Evolutionary conservation across 208 protist species (phyloP).

Genomic region (Wallacemonas sp.): DNA sequence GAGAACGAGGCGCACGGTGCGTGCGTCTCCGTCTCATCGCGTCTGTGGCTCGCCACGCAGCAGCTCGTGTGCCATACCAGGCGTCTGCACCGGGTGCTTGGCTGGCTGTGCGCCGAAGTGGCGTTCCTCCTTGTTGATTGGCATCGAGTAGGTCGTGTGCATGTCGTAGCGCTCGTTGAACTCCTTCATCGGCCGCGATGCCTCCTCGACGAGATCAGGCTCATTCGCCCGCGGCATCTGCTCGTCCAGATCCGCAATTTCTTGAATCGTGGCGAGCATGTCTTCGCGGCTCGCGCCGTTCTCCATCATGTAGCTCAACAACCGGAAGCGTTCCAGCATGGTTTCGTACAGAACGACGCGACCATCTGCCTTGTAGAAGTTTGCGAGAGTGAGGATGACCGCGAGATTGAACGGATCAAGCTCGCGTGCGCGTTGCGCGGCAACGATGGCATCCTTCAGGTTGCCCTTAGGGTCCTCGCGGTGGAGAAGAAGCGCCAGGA

Average conservation of each 20-base stretch:
- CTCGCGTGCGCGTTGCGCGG: constrained; percentile 56
- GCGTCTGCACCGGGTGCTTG: neutral
- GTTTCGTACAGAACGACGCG: constrained; percentile 43
- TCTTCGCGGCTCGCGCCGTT: constrained; percentile 50
- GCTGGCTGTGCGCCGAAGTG: constrained; percentile 25
- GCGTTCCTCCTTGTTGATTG: constrained; percentile 56
- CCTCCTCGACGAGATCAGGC: constrained; percentile 20
- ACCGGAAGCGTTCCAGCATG: constrained; percentile 80
- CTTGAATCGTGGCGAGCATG: constrained; percentile 41
- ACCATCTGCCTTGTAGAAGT: constrained; percentile 67
- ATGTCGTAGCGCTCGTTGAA: constrained; percentile 51
- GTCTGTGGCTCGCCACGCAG: neutral
- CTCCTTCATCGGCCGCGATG: constrained; percentile 22
- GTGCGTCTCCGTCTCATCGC: neutral
- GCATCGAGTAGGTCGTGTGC: constrained; percentile 62
- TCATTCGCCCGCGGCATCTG: constrained; percentile 25
- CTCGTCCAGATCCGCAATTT: constrained; percentile 49
- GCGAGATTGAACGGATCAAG: constrained; percentile 56
- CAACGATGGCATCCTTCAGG: constrained; percentile 55
- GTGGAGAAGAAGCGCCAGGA: constrained; percentile 60
- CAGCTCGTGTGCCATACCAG: neutral
- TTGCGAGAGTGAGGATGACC: constrained; percentile 57
- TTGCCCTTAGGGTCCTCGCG: constrained; percentile 50
- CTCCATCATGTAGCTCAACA: constrained; percentile 62
- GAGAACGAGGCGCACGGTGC: neutral